phyloP scores from a whole-genome alignment of 1,139 yeast species.

The Pichia terricola region DNA sequence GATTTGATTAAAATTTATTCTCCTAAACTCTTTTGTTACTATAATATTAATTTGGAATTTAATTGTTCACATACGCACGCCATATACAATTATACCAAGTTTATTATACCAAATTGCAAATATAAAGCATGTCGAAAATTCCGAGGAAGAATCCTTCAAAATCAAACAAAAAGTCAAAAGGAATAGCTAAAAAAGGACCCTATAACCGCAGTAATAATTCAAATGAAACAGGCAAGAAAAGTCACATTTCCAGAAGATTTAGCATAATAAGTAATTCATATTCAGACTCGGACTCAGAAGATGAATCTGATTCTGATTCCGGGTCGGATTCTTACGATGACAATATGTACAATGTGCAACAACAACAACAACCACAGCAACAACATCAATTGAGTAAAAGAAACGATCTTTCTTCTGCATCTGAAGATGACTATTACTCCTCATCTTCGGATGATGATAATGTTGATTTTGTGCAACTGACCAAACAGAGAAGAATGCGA shows the following conservation, averaged over 20 bases:
- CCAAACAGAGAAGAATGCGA: slow-evolving; percentile 54
- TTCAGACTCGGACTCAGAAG: slow-evolving; percentile 40
- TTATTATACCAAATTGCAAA: background rate
- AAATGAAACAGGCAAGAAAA: background rate
- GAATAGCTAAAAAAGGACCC: slow-evolving; percentile 9
- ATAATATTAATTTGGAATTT: too few relatives aligned
- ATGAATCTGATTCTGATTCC: slow-evolving; percentile 12
- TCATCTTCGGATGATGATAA: slow-evolving; percentile 58
- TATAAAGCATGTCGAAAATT: slow-evolving; percentile 4
- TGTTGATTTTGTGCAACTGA: slow-evolving; percentile 61
- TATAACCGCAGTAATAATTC: background rate
- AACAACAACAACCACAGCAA: background rate
- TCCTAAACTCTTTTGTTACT: too few relatives aligned
- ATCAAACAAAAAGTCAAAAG: background rate
- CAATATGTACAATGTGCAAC: background rate
- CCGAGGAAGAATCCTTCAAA: slow-evolving; percentile 3
- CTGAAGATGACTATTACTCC: slow-evolving; percentile 28
- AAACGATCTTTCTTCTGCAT: background rate
- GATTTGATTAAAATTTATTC: too few relatives aligned
- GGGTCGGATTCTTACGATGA: slow-evolving; percentile 16
- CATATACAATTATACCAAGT: too few relatives aligned
- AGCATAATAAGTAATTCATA: slow-evolving; percentile 35
- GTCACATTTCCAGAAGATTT: slow-evolving; percentile 26
- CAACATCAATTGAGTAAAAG: too few relatives aligned
- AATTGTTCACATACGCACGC: too few relatives aligned